A percentile compares a stretch with the other conserved stretches of the same genome.
Conservation (phyloP, 1,284 basidiomycete species). For the Wallemia hederae region DNA sequence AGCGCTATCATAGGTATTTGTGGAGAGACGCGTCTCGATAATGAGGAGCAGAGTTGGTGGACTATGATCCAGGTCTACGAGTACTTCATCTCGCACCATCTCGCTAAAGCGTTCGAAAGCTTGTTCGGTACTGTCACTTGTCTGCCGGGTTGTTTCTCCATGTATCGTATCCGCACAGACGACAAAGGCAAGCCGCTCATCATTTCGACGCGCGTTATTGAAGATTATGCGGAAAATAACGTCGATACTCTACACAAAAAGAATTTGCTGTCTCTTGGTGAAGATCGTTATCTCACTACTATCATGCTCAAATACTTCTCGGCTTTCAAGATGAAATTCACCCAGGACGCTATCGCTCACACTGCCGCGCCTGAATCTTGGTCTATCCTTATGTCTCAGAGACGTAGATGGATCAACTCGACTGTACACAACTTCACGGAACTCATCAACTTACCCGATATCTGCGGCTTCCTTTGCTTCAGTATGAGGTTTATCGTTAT, state of each 20-base stretch:
- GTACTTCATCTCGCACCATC: slow-evolving; percentile 87
- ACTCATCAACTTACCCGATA: slow-evolving; percentile 64
- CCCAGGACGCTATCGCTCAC: slow-evolving; percentile 68
- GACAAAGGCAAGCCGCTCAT: slow-evolving; percentile 71
- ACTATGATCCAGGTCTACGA: slow-evolving; percentile 99
- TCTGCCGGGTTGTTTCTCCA: slow-evolving; percentile 87
- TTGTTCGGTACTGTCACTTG: slow-evolving; percentile 94
- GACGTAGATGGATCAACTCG: slow-evolving; percentile 98
- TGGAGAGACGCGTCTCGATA: slow-evolving; percentile 67
- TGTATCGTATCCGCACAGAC: slow-evolving; percentile 72
- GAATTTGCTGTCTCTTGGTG: slow-evolving; percentile 82
- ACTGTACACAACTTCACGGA: slow-evolving; percentile 92
- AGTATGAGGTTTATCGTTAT: slow-evolving; percentile 97
- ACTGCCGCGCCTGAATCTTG: slow-evolving; percentile 79
- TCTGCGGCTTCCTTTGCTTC: slow-evolving; percentile 93
- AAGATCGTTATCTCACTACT: slow-evolving; percentile 94
- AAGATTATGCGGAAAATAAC: slow-evolving; percentile 81
- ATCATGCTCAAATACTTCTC: slow-evolving; percentile 83
- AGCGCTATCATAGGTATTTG: slow-evolving; percentile 81
- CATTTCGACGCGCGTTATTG: slow-evolving; percentile 61
- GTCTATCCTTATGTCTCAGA: slow-evolving; percentile 76
- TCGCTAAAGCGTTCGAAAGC: slow-evolving; percentile 91
- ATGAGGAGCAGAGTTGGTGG: slow-evolving; percentile 70
- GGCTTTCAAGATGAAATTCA: slow-evolving; percentile 71
- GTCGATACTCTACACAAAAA: slow-evolving; percentile 96